Conservation (phyloP, 768 basidiomycete species). For the Omphalotus guepiniiformis region DNA sequence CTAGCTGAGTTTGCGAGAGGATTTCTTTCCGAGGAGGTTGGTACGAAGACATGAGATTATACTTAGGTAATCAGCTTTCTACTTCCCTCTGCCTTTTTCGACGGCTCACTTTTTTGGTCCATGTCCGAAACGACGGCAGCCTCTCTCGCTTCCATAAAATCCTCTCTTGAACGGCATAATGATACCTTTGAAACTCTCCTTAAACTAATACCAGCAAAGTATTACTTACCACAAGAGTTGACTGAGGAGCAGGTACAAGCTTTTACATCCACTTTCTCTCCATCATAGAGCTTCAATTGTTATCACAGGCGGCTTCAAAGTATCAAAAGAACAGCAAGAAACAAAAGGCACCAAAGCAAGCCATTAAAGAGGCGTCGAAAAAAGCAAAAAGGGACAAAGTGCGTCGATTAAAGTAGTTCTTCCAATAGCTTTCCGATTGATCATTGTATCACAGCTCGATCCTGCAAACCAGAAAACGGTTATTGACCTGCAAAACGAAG, state of each 20-base stretch:
- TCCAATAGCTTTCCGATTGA: neutral
- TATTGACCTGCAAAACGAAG: slow-evolving; percentile 69
- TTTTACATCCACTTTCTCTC: neutral
- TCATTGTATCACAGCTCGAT: slow-evolving; percentile 60
- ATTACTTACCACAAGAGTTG: slow-evolving; percentile 72
- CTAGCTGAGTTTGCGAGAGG: slow-evolving; percentile 70
- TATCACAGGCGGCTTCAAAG: slow-evolving; percentile 49
- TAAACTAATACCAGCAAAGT: slow-evolving; percentile 83
- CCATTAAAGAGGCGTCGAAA: slow-evolving; percentile 82
- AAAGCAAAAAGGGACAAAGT: slow-evolving; percentile 90
- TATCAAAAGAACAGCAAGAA: slow-evolving; percentile 90
- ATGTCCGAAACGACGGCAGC: slow-evolving; percentile 4
- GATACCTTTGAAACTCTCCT: slow-evolving; percentile 80
- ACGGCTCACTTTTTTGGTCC: slow-evolving; percentile 1
- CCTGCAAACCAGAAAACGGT: slow-evolving; percentile 80
- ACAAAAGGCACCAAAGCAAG: slow-evolving; percentile 77
- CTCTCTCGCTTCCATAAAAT: slow-evolving; percentile 32
- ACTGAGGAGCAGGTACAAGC: slow-evolving; percentile 58
- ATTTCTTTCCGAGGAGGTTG: slow-evolving; percentile 66
- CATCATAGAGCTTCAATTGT: slow-evolving; percentile 3
- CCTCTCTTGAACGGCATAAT: slow-evolving; percentile 81
- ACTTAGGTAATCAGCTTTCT: neutral
- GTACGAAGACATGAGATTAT: slow-evolving; percentile 24
- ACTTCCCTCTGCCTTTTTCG: neutral
- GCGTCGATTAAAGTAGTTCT: slow-evolving; percentile 2